These are phyloP conservation scores for Panaeolus papilionaceus DNA, from an alignment of 768 basidiomycete species.

Conservation along the genomic window DNA sequence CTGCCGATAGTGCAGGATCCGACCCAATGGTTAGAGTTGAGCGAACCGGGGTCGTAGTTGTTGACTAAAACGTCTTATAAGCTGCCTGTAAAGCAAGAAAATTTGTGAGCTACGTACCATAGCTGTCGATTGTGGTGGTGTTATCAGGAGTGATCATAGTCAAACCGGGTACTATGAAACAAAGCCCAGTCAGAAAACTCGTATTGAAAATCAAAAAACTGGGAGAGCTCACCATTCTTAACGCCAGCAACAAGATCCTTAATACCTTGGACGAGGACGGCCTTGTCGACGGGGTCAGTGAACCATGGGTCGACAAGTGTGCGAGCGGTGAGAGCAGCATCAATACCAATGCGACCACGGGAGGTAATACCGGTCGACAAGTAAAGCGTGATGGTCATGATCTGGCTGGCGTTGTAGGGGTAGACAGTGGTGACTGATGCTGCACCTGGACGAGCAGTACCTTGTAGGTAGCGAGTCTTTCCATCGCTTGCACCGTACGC, in stretches of 20 bases:
- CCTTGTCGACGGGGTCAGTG: slow-evolving; percentile 61
- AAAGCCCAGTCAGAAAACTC: slow-evolving; percentile 8
- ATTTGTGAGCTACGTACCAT: slow-evolving; percentile 41
- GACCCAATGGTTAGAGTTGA: slow-evolving; percentile 73
- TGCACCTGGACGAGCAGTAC: slow-evolving; percentile 67
- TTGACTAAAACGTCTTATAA: slow-evolving; percentile 36
- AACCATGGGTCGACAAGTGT: slow-evolving; percentile 64
- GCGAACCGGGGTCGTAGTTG: slow-evolving; percentile 42
- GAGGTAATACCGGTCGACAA: slow-evolving; percentile 68
- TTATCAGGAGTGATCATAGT: slow-evolving; percentile 67
- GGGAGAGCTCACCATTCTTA: slow-evolving; percentile 40
- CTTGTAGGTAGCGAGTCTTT: slow-evolving; percentile 62
- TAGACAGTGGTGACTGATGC: slow-evolving; percentile 53
- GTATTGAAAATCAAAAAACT: neutral
- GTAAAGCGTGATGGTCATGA: slow-evolving; percentile 69
- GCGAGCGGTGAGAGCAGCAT: slow-evolving; percentile 52
- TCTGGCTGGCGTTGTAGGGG: slow-evolving; percentile 59
- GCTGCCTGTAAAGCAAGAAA: neutral
- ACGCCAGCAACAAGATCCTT: slow-evolving; percentile 53
- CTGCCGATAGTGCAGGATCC: slow-evolving; percentile 56
- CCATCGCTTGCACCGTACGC: slow-evolving; percentile 53
- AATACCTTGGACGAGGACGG: slow-evolving; percentile 53
- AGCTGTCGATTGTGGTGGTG: slow-evolving; percentile 57
- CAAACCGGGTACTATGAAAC: slow-evolving; percentile 49
- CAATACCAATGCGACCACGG: slow-evolving; percentile 66